Evolutionary conservation across 345 rosid species (phyloP).

Genomic region (Bruguiera sexangula): DNA sequence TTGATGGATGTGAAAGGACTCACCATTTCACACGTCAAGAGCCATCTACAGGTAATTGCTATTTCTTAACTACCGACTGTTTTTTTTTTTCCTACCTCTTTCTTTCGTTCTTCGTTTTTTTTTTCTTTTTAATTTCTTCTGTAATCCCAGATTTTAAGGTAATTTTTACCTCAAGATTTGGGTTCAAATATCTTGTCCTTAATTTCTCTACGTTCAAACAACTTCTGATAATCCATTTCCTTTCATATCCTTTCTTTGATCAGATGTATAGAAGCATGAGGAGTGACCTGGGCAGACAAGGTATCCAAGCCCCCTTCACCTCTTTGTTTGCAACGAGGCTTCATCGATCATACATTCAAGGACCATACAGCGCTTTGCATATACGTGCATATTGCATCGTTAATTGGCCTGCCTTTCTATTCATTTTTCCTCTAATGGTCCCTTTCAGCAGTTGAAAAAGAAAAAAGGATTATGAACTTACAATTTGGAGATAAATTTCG

Average conservation of each 20-base stretch:
- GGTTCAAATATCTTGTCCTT: not conserved
- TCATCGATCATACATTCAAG: not conserved
- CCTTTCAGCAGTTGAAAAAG: constrained; percentile 12
- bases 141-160: no score
- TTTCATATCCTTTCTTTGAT: constrained; percentile 2
- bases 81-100: not conserved
- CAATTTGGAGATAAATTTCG: constrained; percentile 14
- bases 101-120: not conserved
- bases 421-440: constrained; percentile 41
- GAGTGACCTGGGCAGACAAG: constrained; percentile 63
- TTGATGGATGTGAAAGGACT: constrained; percentile 97
- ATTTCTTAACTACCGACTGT: not conserved
- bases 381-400: constrained; percentile 9
- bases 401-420: constrained; percentile 20
- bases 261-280: constrained; percentile 98
- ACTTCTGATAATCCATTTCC: not conserved
- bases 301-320: constrained; percentile 20
- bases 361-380: not conserved
- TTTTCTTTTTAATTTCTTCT: not conserved
- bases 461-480: constrained; percentile 4
- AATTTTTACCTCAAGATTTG: not conserved
- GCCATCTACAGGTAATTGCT: constrained; percentile 82
- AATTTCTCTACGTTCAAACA: not conserved
- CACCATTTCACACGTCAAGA: constrained; percentile 95
- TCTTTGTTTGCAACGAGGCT: not conserved